Base-by-base conservation (phyloP, 2,329 filamentous ascomycete species). In the Cryphonectria radicalis region DNA sequence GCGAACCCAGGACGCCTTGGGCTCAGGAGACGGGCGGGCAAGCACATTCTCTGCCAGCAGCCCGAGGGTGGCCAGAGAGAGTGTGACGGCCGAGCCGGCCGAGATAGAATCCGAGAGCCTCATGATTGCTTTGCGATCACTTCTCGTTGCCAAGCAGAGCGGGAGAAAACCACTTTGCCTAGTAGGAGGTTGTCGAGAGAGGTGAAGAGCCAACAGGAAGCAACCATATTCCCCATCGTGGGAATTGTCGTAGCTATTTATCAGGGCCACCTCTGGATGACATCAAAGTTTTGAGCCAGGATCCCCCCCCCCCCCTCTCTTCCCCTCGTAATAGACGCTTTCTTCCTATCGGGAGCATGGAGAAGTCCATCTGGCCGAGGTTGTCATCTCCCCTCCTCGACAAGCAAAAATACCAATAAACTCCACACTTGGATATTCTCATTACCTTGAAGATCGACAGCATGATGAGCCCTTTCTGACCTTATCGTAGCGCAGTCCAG, bases 1-100 rank as follows among this genome's bases (percentile, higher is more conserved):
- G 32, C 75, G 71, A 14, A 75, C 74, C 76, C 76, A 77, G 37
- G 74, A 63, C 14, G 75, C 65, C 72, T 77, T 77, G 67, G 75
- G 75, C 55, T 77, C 72, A n/a, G 74, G 74, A 5, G 71, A 72
- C 22, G 77, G 76, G 3, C 74, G 72, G 10, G 76, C 77, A 1
- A 73, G 62, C n/a, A 71, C 76, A 70, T 74, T 70, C 25, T 77
- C 74, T 57, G 73, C 73, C 40, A 77, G 55, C 42, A 72, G 66
- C 53, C 72, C 74, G n/a, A 77, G 63, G 28, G 63, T 43, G 35
- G 63, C n/a, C 60, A 70, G 43, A 11, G 22, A 53, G n/a, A 69
- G 25, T 22, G 55, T 62, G 17, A 71, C 42, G 35, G 66, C 69
- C 46, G 69, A 68, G 67, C 55, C n/a, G 55, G 43, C 32, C 37